phyloP scores from a whole-genome alignment of 2,329 filamentous ascomycete genomes.

The Pseudogymnoascus sp. region DNA sequence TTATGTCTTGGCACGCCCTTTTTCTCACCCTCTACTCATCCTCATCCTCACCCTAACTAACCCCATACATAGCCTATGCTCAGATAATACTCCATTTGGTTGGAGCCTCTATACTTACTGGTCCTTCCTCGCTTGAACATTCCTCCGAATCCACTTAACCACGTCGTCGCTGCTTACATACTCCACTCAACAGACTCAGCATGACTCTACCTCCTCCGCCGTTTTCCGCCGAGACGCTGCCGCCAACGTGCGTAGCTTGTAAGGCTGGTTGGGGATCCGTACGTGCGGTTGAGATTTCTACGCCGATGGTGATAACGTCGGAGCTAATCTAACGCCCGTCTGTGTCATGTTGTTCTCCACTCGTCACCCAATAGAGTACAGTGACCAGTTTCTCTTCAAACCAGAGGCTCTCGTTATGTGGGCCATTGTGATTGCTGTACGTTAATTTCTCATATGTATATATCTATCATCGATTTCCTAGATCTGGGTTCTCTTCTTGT shows the following conservation, averaged over 20 bases:
- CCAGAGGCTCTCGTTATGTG: background rate
- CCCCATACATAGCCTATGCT: background rate
- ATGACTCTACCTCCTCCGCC: background rate
- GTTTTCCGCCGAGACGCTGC: background rate
- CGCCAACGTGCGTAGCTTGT: background rate
- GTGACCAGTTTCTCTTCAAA: background rate
- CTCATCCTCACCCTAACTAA: background rate
- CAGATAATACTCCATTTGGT: background rate
- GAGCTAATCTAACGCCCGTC: background rate
- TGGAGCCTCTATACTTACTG: background rate
- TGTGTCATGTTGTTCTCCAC: background rate
- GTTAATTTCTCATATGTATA: background rate
- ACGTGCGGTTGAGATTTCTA: background rate
- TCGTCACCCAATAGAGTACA: background rate
- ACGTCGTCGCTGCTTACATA: background rate
- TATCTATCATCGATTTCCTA: background rate
- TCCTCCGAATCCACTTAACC: background rate
- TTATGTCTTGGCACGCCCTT: slow-evolving; percentile 1
- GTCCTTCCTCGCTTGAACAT: background rate
- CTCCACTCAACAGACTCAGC: background rate
- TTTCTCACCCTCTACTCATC: background rate
- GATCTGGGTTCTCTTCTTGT: background rate
- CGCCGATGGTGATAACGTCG: background rate
- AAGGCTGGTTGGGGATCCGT: background rate
- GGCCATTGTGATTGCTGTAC: background rate